Conservation (phyloP, 768 basidiomycete species). For the Pisolithus albus region DNA sequence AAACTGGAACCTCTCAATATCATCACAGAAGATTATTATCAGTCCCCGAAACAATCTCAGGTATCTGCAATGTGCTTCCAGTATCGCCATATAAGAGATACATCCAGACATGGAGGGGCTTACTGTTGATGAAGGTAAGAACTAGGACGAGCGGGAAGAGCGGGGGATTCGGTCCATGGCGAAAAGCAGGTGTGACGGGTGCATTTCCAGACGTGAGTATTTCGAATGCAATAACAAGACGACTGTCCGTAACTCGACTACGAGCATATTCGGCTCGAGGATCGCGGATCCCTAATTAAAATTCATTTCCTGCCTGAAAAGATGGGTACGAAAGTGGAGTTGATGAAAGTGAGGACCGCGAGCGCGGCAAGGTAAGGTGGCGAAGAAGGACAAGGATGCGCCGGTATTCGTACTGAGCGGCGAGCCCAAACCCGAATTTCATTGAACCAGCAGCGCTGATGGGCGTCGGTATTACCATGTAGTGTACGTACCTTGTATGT, state of each 20-base stretch:
- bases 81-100: slow-evolving; percentile 92
- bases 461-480: too few relatives aligned
- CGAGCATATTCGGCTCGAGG: too few relatives aligned
- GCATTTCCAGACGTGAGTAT: slow-evolving; percentile 56
- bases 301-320: too few relatives aligned
- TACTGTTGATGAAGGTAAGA: slow-evolving; percentile 48
- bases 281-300: too few relatives aligned
- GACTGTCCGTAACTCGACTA: slow-evolving; percentile 26
- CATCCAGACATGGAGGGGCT: slow-evolving; percentile 79
- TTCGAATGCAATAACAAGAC: slow-evolving; percentile 60
- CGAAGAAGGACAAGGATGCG: slow-evolving; percentile 23
- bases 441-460: slow-evolving; percentile 17
- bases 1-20: too few relatives aligned
- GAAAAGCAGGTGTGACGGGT: slow-evolving; percentile 43
- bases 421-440: slow-evolving; percentile 22
- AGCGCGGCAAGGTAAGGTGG: slow-evolving; percentile 10
- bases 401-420: slow-evolving; percentile 19
- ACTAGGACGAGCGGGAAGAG: slow-evolving; percentile 66
- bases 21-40: too few relatives aligned
- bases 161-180: slow-evolving; percentile 48
- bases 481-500: too few relatives aligned
- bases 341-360: slow-evolving; percentile 14
- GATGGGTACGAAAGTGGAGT: slow-evolving; percentile 13
- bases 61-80: slow-evolving; percentile 38
- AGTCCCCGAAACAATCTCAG: too few relatives aligned